Evolutionary conservation across 192 early-diverging fungal species (phyloP), one percentile per base, ranked within the genome.

Genomic region (Rhizophagus prolifer): DNA sequence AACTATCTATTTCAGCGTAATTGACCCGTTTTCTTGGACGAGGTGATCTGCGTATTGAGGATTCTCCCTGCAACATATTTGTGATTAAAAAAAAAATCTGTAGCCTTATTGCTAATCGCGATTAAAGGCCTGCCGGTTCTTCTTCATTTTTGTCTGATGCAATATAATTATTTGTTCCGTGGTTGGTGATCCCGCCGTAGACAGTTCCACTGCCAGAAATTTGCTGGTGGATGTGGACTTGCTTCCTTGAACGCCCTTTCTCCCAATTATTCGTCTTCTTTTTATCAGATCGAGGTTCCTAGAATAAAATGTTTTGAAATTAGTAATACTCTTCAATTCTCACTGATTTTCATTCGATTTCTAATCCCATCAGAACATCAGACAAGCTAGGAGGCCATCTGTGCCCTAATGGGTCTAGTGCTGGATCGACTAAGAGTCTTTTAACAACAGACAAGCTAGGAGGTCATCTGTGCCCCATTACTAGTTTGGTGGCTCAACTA

Each of bases 401-500:
- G 70, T 71, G 19, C 47, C 13, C 47, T 23, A 30, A 44, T 30
- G 47, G 70, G 47, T 71, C 70, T 19, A 58, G 70, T 71, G 47
- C 10, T 71, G 2, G 70, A 71, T 71, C 0, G 47, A 30, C 23
- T 50, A 71, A 54, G 2, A 30, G 46, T 54, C 50, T 71, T 76
- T 36, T 44, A 75, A 75, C 30, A 75, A 6, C 62, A 66, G 23
- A 34, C 63, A 76, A 76, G 9, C 75, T 23, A 76, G 44, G 9
- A 76, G 66, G 65, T 76, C 75, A 76, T 58, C 23, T 76, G 75
- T 31, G 65, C 21, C 8, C 65, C 65, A 68, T 54, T 58, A 76
- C 75, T 70, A 26, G 75, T 68, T 64, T 76, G 10, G 75, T 76
- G 61, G 28, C 61, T 75, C 65, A 64, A 70, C 75, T 73, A 76